Conservation (phyloP, 2,329 filamentous ascomycete species). For the Hymenoscyphus linearis region DNA sequence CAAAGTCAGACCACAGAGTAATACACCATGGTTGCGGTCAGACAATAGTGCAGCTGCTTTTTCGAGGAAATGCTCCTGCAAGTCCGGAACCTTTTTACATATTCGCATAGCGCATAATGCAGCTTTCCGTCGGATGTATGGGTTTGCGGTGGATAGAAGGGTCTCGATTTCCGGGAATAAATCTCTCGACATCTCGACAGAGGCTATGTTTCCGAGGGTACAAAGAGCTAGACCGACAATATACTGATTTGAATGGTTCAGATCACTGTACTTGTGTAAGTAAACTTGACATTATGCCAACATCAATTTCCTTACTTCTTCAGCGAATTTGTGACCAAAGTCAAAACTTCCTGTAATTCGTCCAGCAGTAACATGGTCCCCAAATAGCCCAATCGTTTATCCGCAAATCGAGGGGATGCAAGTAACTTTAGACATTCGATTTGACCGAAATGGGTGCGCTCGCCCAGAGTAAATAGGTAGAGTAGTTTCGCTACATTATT, state of each 20-base stretch:
- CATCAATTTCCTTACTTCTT: constrained; percentile 67
- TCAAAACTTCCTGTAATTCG: constrained; percentile 97
- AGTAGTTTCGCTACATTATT: constrained; percentile 99
- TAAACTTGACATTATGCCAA: background rate
- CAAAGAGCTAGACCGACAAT: constrained; percentile 94
- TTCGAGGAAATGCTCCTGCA: constrained; percentile 95
- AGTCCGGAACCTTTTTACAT: constrained; percentile 93
- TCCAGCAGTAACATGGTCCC: constrained; percentile 94
- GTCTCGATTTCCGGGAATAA: constrained; percentile 94
- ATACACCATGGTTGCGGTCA: constrained; percentile 91
- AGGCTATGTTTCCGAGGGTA: constrained; percentile 95
- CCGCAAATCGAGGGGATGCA: constrained; percentile 92
- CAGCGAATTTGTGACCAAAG: constrained; percentile 92
- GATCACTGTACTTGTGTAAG: constrained; percentile 57
- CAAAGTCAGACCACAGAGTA: constrained; percentile 86
- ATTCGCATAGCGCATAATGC: constrained; percentile 99
- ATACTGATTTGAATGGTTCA: constrained; percentile 97
- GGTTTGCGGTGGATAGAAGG: constrained; percentile 86
- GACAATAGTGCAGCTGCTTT: constrained; percentile 84
- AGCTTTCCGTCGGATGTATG: constrained; percentile 96
- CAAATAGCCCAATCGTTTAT: constrained; percentile 92
- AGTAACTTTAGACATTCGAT: constrained; percentile 98
- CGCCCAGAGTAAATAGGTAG: constrained; percentile 95
- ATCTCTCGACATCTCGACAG: constrained; percentile 96
- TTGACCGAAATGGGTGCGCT: constrained; percentile 97